These are phyloP conservation scores for Clonostachys byssicola DNA, from an alignment of 2,329 filamentous ascomycete species.

Conservation along the genomic window DNA sequence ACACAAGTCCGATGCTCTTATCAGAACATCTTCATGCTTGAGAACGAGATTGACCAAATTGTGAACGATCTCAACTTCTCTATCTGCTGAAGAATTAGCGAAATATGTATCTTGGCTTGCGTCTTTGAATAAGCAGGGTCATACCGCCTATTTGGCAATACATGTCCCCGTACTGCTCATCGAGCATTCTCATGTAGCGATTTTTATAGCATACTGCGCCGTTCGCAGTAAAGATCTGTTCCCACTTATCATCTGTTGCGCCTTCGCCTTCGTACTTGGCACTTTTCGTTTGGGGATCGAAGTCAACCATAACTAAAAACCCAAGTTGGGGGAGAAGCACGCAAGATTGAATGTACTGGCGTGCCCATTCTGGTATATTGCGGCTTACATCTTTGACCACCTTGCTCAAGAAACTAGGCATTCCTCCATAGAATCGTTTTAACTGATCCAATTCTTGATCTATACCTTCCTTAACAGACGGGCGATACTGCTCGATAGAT, in stretches of 20 bases:
- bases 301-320: slow-evolving; percentile 75
- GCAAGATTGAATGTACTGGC: slow-evolving; percentile 61
- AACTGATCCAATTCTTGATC: slow-evolving; percentile 72
- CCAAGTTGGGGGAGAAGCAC: slow-evolving; percentile 90
- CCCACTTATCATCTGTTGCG: slow-evolving; percentile 60
- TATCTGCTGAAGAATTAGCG: slow-evolving; percentile 47
- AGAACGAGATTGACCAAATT: slow-evolving; percentile 68
- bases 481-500: slow-evolving; percentile 66
- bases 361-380: slow-evolving; percentile 56
- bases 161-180: slow-evolving; percentile 77
- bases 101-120: not conserved
- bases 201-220: slow-evolving; percentile 84
- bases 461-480: slow-evolving; percentile 68
- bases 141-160: slow-evolving; percentile 78
- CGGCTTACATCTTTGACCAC: slow-evolving; percentile 61
- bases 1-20: slow-evolving; percentile 70
- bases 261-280: slow-evolving; percentile 61
- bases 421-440: slow-evolving; percentile 72
- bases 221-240: slow-evolving; percentile 70
- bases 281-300: slow-evolving; percentile 39
- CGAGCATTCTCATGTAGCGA: slow-evolving; percentile 72
- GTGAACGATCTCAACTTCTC: slow-evolving; percentile 86
- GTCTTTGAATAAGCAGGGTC: slow-evolving; percentile 7
- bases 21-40: slow-evolving; percentile 61
- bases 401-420: slow-evolving; percentile 68